Evolutionary conservation across 129 eudicot genomes (phyloP), one percentile per base, ranked within the genome.

Genomic region (Solidago caesia): DNA sequence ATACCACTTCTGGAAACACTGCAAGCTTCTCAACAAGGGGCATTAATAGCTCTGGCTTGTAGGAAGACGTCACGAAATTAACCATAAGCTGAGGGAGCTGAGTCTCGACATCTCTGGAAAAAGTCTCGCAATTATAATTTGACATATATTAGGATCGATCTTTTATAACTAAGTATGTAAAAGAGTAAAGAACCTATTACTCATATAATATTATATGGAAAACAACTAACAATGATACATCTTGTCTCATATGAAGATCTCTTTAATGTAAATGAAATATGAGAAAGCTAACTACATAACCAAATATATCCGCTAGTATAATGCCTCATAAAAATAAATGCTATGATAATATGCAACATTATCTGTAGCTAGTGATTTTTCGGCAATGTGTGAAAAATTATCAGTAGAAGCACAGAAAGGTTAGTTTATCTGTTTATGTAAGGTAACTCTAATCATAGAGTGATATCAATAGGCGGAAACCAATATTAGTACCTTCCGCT

Each of bases 41-140:
- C 84, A 82, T 78, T 83, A 93, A 64, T 49, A 86, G 77, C 73
- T 90, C 93, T 12, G 96, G 97, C 78, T 93, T 83, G 88, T 90
- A 86, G 48, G 97, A 85, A 0, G 98, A 91, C 15, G 98, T 93
- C 75, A 93, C 98, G 73, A 93, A 90, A 85, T 93, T 93, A 60
- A 93, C 93, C 98, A 93, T 93, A 62, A 93, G 84, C 78, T 88
- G 97, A 41, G 93, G 89, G 46, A 58, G 79, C 70, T 81, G 84
- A 45, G 88, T 93, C 73, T 88, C 86, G 29, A 80, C 83, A 76
- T 86, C 84, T 71, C 98, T 93, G 83, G 21, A 70, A 80, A 55
- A 75, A 55, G 49, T 11, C 61, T 15, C 16, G 15, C 41, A 70
- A 9, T 51, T 72, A 48, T 76, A 52, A 80, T 44, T 33, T 53